Evolutionary conservation across 495 filamentous ascomycete species (phyloP), one percentile per base, ranked within the genome.

Genomic region (Ascodesmis nigricans): DNA sequence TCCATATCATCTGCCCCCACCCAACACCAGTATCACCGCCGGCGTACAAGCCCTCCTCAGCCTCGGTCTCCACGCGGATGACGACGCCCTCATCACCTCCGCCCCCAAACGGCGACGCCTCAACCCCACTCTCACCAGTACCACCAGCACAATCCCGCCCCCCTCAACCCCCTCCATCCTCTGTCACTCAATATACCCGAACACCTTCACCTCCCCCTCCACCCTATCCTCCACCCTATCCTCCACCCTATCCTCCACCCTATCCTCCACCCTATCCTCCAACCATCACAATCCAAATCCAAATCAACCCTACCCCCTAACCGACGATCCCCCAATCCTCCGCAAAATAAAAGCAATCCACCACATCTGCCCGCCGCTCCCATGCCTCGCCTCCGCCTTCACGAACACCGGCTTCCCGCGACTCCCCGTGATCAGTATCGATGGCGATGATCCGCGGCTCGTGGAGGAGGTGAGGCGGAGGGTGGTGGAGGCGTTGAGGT

Each of bases 401-500:
- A 10, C 6, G 18, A 16, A 29, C 18, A 7, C 35, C 41, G 9
- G 30, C 40, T 34, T 38, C 3, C 30, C 61, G 16, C 65, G 83
- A 25, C 82, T 90, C 0, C 65, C 78, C 1, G 64, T 93, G 17
- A 71, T 95, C 29, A 73, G 78, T 0, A 53, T 97, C 15, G 87
- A 97, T 49, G 80, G 82, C 9, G 49, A 52, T 21, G 49, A 52
- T 21, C n/a, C n/a, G n/a, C n/a, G n/a, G n/a, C n/a, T n/a, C n/a
- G n/a, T n/a, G n/a, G n/a, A n/a, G n/a, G n/a, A n/a, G n/a, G n/a
- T n/a, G n/a, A n/a, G n/a, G n/a, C n/a, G n/a, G n/a, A n/a, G n/a
- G n/a, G n/a, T n/a, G n/a, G n/a, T n/a, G n/a, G n/a, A n/a, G n/a
- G n/a, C n/a, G 27, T 33, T 6, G 35, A 36, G 5, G 27, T 31